These are phyloP conservation scores for Verticillium nubilum DNA, from an alignment of 2,329 filamentous ascomycete genomes.

Conservation along the genomic window DNA sequence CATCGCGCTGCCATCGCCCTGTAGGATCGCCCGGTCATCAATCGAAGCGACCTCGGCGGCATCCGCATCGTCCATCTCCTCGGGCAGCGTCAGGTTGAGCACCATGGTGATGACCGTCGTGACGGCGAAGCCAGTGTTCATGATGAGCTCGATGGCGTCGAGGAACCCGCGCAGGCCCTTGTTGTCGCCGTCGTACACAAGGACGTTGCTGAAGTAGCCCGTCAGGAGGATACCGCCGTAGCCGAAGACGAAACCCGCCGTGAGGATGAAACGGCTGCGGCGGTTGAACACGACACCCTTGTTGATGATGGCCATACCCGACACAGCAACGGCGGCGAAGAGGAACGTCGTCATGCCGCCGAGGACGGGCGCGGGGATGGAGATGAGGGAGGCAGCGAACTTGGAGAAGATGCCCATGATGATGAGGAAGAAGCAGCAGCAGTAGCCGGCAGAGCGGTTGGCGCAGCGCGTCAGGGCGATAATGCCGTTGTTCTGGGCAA, in stretches of 20 bases:
- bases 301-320: slow-evolving; percentile 70
- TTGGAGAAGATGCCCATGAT: slow-evolving; percentile 81
- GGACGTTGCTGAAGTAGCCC: slow-evolving; percentile 64
- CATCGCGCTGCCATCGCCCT: slow-evolving; percentile 6
- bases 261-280: slow-evolving; percentile 76
- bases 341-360: slow-evolving; percentile 75
- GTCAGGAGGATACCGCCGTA: slow-evolving; percentile 65
- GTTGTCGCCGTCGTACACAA: slow-evolving; percentile 67
- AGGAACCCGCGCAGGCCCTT: slow-evolving; percentile 65
- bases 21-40: slow-evolving; percentile 3
- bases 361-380: slow-evolving; percentile 63
- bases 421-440: slow-evolving; percentile 69
- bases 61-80: slow-evolving; percentile 65
- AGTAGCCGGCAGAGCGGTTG: slow-evolving; percentile 75
- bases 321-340: slow-evolving; percentile 70
- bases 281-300: slow-evolving; percentile 68
- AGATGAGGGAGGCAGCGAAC: slow-evolving; percentile 72
- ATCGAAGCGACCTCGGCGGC: slow-evolving; percentile 2
- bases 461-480: slow-evolving; percentile 78
- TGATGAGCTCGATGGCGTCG: slow-evolving; percentile 66
- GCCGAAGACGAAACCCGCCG: slow-evolving; percentile 66
- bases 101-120: slow-evolving; percentile 68
- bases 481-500: slow-evolving; percentile 81
- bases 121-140: slow-evolving; percentile 71
- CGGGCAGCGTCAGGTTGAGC: slow-evolving; percentile 66